Base-by-base conservation (phyloP, 345 rosid genomes). In the Garcia nutans region DNA sequence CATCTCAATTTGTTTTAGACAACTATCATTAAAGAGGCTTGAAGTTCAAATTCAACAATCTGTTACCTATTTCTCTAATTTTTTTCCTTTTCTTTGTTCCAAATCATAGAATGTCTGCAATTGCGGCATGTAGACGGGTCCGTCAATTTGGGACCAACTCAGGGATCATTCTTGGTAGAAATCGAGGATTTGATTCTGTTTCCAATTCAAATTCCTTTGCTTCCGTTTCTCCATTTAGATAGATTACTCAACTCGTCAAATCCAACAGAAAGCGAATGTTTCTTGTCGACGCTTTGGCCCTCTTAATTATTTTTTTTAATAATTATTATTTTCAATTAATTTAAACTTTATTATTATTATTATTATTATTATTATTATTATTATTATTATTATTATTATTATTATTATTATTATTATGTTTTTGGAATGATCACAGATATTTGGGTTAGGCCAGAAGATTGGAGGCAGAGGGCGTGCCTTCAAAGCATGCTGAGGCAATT, bases 71-170 rank as follows among this genome's bases (percentile, higher is more conserved):
- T 52, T 10, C 26, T 52, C 7, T 8, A 11, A 10, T 26, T 49
- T 33, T 24, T 16, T 4, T 7, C 2, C 5, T 2, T 42, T 42
- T 22, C 13, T 23, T 62, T 56, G 2, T 22, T 7, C 76, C 23
- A 15, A 41, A 44, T 13, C 31, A 58, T 65, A 56, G 31, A 75
- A 90, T 88, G 90, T 50, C 73, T 23, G 82, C 91, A 16, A 76
- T 76, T 67, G 79, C 80, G 56, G 87, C 83, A 45, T 87, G 83
- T 75, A 86, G 84, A 77, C 82, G 88, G 55, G 58, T 83, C 23
- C 83, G 84, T 65, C 89, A 81, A 60, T 37, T 84, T 33, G 82
- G 89, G 74, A 72, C 81, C 49, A 67, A 76, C 61, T 77, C 86
- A 66, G 45, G 74, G 70, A 23, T 75, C 71, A 41, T 31, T 52